Conservation (phyloP, 2,329 filamentous ascomycete genomes). For the Xylaria sp. region DNA sequence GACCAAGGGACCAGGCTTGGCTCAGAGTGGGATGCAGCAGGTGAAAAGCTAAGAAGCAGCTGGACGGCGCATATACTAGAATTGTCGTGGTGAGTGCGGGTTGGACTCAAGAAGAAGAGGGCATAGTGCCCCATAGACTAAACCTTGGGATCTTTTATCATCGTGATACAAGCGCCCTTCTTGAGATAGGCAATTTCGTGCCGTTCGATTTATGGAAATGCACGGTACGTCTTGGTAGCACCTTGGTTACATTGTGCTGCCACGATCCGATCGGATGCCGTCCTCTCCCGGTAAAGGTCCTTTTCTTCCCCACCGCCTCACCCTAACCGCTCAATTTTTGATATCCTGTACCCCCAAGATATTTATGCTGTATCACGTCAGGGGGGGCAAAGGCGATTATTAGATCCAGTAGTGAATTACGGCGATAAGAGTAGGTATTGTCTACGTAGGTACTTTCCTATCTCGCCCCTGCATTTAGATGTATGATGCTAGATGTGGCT, state of each 20-base stretch:
- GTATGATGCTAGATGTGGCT: not conserved
- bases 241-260: not conserved
- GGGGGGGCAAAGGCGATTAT: not conserved
- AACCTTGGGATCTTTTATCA: not conserved
- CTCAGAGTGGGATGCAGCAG: not conserved
- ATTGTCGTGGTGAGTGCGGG: not conserved
- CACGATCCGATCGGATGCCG: not conserved
- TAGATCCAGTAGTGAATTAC: not conserved
- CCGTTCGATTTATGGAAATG: not conserved
- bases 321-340: not conserved
- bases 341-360: not conserved
- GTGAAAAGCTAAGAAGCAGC: slow-evolving; percentile 1
- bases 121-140: not conserved
- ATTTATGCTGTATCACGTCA: not conserved
- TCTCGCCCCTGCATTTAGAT: not conserved
- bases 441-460: not conserved
- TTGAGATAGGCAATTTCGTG: not conserved
- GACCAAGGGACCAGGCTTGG: not conserved
- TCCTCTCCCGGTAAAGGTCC: not conserved
- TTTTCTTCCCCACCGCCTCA: not conserved
- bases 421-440: not conserved
- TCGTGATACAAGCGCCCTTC: not conserved
- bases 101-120: not conserved
- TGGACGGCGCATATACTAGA: not conserved
- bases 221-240: not conserved